Base-by-base conservation (phyloP, 1,284 basidiomycete species). In the Sporisorium sorghi region DNA sequence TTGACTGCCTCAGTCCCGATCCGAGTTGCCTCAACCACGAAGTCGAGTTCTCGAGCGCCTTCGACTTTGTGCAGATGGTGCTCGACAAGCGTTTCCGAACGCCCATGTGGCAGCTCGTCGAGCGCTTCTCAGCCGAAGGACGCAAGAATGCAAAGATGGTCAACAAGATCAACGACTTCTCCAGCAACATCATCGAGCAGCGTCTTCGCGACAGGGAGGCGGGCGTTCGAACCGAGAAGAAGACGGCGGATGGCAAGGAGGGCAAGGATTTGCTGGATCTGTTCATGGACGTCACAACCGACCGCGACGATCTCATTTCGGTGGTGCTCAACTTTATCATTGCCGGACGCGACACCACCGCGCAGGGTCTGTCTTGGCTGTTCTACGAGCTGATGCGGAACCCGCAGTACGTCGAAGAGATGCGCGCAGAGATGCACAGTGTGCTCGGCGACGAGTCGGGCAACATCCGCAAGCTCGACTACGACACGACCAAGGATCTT, bases 261-360 rank as follows among this genome's bases (percentile, higher is more conserved):
- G 77, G 78, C 51, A 79, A 81, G 59, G 79, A 81, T 33, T 60
- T 81, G 40, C 63, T 81, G 39, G 76, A 74, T 23, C 70, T 80
- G 5, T 81, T 81, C 56, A 81, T 81, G 67, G 76, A 81, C 30
- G 49, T 70, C 40, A 73, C 70, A 8, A 66, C 66, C 23, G 57
- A 68, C 21, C 63, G 74, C 10, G 70, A 78, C 17, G 79, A 80
- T 23, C 78, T 81, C 9, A 73, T 76, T 15, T 58, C 72, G 14
- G 69, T 77, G 11, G 78, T 79, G 50, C 74, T 78, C 46, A 81
- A 81, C 62, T 81, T 81, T 46, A 61, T 81, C 54, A 78, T 81
- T 37, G 79, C 79, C 12, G 79, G 79, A 11, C 63, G 77, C 8
- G 79, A 80, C 56, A 80, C 79, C 7, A 79, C 79, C 0, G 78